These are phyloP conservation scores for Candida mattraensis DNA, from an alignment of 805 yeast species.

Conservation along the genomic window DNA sequence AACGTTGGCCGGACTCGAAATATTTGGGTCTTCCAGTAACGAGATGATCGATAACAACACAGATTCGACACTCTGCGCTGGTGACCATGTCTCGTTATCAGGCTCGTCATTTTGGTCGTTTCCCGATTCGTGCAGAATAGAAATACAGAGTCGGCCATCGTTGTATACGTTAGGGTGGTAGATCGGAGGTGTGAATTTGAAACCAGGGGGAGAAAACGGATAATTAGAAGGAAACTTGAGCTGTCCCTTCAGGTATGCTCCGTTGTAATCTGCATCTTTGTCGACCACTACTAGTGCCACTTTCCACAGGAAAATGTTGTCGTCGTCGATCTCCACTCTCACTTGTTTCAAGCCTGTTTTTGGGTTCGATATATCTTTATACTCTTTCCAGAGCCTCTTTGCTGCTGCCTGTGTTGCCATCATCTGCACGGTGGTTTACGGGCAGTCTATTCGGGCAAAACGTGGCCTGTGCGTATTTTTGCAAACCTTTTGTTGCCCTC, in stretches of 20 bases:
- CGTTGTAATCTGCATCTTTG: conserved; percentile 87
- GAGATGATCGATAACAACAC: conserved; percentile 92
- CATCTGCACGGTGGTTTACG: background rate
- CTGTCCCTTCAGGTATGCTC: conserved; percentile 92
- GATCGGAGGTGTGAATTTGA: conserved; percentile 91
- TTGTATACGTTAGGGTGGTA: conserved; percentile 95
- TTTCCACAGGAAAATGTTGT: conserved; percentile 68
- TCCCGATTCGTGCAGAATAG: conserved; percentile 89
- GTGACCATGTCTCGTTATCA: conserved; percentile 93
- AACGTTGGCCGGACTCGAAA: conserved; percentile 91
- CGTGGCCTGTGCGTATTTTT: too few species aligned
- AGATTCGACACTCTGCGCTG: conserved; percentile 89
- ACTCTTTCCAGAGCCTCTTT: conserved; percentile 82
- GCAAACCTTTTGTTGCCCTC: too few species aligned
- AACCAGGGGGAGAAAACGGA: conserved; percentile 91
- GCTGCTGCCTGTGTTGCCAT: conserved; percentile 57
- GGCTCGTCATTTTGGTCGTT: conserved; percentile 87
- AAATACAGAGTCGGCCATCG: conserved; percentile 92
- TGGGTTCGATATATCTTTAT: conserved; percentile 89
- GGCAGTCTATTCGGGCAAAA: background rate
- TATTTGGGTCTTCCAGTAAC: conserved; percentile 90
- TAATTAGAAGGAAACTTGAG: conserved; percentile 90
- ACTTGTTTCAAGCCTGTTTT: conserved; percentile 54
- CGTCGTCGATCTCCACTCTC: conserved; percentile 48
- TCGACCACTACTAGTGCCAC: conserved; percentile 90